Evolutionary conservation across 352 stramenopile genomes (phyloP).

Genomic region (Pythium chondricola): DNA sequence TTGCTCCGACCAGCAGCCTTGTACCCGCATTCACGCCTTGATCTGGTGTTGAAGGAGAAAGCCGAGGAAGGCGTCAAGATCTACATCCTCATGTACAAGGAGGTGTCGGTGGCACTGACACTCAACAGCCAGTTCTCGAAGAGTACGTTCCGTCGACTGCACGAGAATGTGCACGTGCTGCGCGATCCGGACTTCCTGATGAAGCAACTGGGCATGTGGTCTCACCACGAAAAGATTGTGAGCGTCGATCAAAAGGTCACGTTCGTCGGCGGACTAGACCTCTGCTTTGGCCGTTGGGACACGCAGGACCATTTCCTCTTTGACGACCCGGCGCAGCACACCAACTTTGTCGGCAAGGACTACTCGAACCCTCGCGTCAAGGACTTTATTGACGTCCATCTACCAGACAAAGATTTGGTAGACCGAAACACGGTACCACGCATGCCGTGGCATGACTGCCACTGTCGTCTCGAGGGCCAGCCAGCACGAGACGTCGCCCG

Average conservation of each 20-base stretch:
- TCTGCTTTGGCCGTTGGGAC: conserved; percentile 88
- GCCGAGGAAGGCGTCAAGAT: conserved; percentile 79
- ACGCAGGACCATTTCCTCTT: conserved; percentile 59
- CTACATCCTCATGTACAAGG: conserved; percentile 91
- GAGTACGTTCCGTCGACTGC: conserved; percentile 49
- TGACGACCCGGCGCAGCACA: conserved; percentile 41
- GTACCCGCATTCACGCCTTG: conserved; percentile 58
- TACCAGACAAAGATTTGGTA: conserved; percentile 70
- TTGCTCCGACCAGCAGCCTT: conserved; percentile 55
- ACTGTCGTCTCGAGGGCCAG: conserved; percentile 75
- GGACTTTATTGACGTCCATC: conserved; percentile 76
- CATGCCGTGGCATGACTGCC: conserved; percentile 86
- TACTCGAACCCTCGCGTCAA: conserved; percentile 83
- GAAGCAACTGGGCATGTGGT: conserved; percentile 85
- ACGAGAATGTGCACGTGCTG: conserved; percentile 82
- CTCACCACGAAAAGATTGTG: conserved; percentile 92
- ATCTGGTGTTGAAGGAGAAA: conserved; percentile 61
- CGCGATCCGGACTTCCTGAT: conserved; percentile 87
- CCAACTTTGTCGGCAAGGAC: conserved; percentile 76
- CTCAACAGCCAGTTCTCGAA: conserved; percentile 84
- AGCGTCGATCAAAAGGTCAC: conserved; percentile 84
- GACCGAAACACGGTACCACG: conserved; percentile 59
- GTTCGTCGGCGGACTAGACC: conserved; percentile 87
- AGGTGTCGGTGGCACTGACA: conserved; percentile 74
- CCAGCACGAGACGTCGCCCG: conserved; percentile 74